A percentile compares a stretch with the other conserved stretches of the same genome.
phyloP scores from a whole-genome alignment of 768 basidiomycete species.

The Clitopilus passeckerianus region DNA sequence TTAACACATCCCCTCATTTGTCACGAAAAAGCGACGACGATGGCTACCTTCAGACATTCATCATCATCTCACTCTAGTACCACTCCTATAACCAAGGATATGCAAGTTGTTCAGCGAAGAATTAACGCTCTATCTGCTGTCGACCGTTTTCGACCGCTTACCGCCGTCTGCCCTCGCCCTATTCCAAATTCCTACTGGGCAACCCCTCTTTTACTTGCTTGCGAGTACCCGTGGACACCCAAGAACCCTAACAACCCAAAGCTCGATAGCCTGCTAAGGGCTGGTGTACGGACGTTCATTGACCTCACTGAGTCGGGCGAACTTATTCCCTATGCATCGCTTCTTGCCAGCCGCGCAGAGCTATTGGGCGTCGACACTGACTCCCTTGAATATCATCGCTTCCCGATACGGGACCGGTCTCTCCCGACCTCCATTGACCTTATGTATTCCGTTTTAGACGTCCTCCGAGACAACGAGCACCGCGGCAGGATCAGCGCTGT shows the following conservation, averaged over 20 bases:
- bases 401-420: conserved; percentile 71
- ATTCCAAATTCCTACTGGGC: conserved; percentile 89
- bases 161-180: conserved; percentile 37
- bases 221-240: conserved; percentile 79
- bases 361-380: conserved; percentile 49
- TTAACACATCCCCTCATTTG: conserved; percentile 1
- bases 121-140: conserved; percentile 13
- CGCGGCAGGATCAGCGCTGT: conserved; percentile 64
- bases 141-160: conserved; percentile 13
- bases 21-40: conserved; percentile 2
- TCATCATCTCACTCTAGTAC: conserved; percentile 1
- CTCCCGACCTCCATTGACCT: conserved; percentile 56
- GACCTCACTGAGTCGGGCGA: conserved; percentile 83
- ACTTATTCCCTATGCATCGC: conserved; percentile 57
- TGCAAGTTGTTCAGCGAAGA: conserved; percentile 11
- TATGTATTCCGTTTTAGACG: conserved; percentile 54
- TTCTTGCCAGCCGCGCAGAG: conserved; percentile 47
- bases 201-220: conserved; percentile 64
- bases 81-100: conserved; percentile 7
- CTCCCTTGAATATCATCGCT: conserved; percentile 70
- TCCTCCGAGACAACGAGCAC: conserved; percentile 53
- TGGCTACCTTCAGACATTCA: conserved; percentile 8
- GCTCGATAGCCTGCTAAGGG: conserved; percentile 64
- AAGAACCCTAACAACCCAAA: conserved; percentile 55
- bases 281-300: conserved; percentile 77